A percentile compares a stretch with the other conserved stretches of the same genome.
phyloP scores from a whole-genome alignment of 768 basidiomycete species.

The Krasilnikovozyma curviuscula region DNA sequence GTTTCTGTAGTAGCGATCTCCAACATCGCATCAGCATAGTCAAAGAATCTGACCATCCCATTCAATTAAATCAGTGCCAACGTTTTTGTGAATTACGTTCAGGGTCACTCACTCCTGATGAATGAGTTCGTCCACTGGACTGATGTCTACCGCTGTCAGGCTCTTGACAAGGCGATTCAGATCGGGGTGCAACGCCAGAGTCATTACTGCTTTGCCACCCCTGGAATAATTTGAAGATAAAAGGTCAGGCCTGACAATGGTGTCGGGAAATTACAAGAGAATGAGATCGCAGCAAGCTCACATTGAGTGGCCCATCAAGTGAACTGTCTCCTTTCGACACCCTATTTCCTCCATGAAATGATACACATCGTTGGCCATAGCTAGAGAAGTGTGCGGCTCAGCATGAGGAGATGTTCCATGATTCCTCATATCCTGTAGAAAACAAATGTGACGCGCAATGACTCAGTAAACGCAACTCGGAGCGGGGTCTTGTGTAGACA shows the following conservation, averaged over 20 bases:
- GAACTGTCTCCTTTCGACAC: slow-evolving; percentile 32
- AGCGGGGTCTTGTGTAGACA: slow-evolving; percentile 12
- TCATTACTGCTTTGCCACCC: slow-evolving; percentile 46
- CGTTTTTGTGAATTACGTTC: too few species aligned
- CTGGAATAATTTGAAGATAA: too few species aligned
- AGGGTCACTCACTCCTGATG: slow-evolving; percentile 34
- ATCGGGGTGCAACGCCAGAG: slow-evolving; percentile 22
- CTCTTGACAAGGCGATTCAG: slow-evolving; percentile 19
- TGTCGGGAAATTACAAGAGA: background rate
- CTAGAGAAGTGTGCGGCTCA: slow-evolving; percentile 48
- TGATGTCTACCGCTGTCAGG: slow-evolving; percentile 56
- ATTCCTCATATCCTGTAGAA: slow-evolving; percentile 80
- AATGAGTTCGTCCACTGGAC: slow-evolving; percentile 44
- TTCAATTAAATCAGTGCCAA: too few species aligned
- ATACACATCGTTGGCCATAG: slow-evolving; percentile 63
- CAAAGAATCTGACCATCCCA: too few species aligned
- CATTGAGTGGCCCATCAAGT: slow-evolving; percentile 82
- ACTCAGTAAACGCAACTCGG: background rate
- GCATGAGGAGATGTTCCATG: slow-evolving; percentile 66
- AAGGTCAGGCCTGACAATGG: background rate
- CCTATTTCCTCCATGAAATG: slow-evolving; percentile 41
- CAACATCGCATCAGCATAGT: slow-evolving; percentile 56
- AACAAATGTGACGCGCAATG: background rate
- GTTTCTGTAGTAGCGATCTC: too few species aligned
- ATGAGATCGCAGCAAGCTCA: slow-evolving; percentile 25